Evolutionary conservation across 768 basidiomycete genomes (phyloP).

Genomic region (Mycena pura): DNA sequence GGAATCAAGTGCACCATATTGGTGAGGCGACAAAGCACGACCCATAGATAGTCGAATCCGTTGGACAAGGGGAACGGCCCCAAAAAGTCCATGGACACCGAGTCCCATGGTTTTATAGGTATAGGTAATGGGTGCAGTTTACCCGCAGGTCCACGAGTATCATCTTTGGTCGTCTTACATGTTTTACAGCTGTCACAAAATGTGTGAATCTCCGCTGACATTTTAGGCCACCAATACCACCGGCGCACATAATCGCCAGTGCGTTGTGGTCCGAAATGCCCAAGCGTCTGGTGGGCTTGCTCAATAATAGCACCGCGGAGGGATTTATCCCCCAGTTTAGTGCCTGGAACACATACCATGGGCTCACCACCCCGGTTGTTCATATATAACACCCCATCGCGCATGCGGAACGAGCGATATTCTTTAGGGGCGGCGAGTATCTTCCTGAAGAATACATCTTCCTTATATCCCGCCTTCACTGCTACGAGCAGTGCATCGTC

Average conservation of each 20-base stretch:
- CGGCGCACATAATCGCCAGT: neutral
- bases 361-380: slow-evolving; percentile 3
- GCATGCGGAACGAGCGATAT: slow-evolving; percentile 29
- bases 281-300: neutral
- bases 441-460: slow-evolving; percentile 27
- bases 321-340: slow-evolving; percentile 9
- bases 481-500: neutral
- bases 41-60: slow-evolving; percentile 34
- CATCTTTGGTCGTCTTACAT: neutral
- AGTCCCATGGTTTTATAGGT: slow-evolving; percentile 33
- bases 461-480: slow-evolving; percentile 21
- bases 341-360: slow-evolving; percentile 34
- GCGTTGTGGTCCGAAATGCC: neutral
- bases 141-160: slow-evolving; percentile 1
- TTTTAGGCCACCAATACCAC: slow-evolving; percentile 27
- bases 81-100: slow-evolving; percentile 36
- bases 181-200: slow-evolving; percentile 10
- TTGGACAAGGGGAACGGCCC: slow-evolving; percentile 31
- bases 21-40: slow-evolving; percentile 36
- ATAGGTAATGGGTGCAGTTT: slow-evolving; percentile 31
- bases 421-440: slow-evolving; percentile 24
- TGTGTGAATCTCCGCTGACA: slow-evolving; percentile 4
- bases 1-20: slow-evolving; percentile 36
- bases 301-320: slow-evolving; percentile 37
- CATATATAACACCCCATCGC: slow-evolving; percentile 28